Evolutionary conservation across 106 monocot species (phyloP).

Genomic region (Platanthera zijinensis): DNA sequence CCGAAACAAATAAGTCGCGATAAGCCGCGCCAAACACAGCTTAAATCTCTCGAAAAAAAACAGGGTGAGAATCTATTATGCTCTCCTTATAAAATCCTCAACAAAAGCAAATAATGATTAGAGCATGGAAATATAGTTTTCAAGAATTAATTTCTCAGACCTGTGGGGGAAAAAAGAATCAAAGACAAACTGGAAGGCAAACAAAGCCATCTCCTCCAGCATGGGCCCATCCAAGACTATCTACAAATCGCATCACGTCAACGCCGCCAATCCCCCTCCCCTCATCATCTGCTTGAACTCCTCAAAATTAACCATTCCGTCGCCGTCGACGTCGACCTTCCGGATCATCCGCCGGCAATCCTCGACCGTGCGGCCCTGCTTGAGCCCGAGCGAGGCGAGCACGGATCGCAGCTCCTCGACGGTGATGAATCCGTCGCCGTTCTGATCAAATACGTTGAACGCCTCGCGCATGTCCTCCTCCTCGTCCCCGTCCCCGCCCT

Average conservation of each 20-base stretch:
- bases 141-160: too few relatives aligned
- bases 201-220: too few relatives aligned
- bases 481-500: constrained; percentile 3
- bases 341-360: constrained; percentile 40
- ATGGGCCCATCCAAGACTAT: too few relatives aligned
- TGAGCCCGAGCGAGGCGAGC: constrained; percentile 20
- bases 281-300: constrained; percentile 66
- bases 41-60: too few relatives aligned
- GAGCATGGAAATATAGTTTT: too few relatives aligned
- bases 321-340: constrained; percentile 50
- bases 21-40: too few relatives aligned
- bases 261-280: constrained; percentile 29
- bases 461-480: constrained; percentile 59
- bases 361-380: constrained; percentile 37
- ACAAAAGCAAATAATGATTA: too few relatives aligned
- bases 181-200: too few relatives aligned
- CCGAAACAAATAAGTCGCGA: too few relatives aligned
- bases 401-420: constrained; percentile 25
- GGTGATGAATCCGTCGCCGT: constrained; percentile 33
- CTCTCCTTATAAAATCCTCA: too few relatives aligned
- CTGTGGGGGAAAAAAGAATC: too few relatives aligned
- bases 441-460: constrained; percentile 56
- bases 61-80: too few relatives aligned
- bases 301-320: constrained; percentile 50
- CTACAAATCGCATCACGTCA: constrained; percentile 4